A percentile compares a stretch with the other conserved stretches of the same genome.
Conservation (phyloP, 78 protist genomes). For the Chrysochromulina parva region DNA sequence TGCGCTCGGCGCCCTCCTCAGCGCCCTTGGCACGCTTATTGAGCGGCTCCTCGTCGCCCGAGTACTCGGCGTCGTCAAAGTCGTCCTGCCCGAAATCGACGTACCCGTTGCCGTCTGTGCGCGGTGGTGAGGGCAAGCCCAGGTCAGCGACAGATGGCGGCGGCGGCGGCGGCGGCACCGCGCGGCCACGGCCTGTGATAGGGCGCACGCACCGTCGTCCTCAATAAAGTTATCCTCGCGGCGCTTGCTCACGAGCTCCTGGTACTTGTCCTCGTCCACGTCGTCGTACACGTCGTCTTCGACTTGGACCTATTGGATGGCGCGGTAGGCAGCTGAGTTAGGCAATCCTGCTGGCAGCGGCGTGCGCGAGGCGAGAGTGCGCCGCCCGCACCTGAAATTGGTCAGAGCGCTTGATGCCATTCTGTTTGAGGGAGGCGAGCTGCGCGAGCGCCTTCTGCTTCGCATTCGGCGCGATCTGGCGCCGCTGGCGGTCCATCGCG, state of each 20-base stretch:
- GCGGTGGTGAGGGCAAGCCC: too few relatives aligned
- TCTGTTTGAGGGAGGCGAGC: not conserved
- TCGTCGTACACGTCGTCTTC: constrained; percentile 19
- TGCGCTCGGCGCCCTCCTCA: not conserved
- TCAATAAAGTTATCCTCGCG: constrained; percentile 21
- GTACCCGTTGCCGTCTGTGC: not conserved
- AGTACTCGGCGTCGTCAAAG: not conserved
- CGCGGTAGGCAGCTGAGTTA: not conserved
- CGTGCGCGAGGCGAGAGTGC: too few relatives aligned
- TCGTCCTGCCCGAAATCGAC: not conserved
- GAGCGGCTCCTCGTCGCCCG: not conserved
- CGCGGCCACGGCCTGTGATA: too few relatives aligned
- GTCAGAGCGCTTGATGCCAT: not conserved
- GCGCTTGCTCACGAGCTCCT: not conserved
- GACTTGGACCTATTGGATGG: not conserved
- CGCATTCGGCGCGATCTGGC: not conserved
- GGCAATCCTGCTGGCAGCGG: too few relatives aligned
- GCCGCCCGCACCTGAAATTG: not conserved
- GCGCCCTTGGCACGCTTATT: not conserved
- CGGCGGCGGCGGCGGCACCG: too few relatives aligned
- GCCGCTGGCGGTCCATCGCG: not conserved
- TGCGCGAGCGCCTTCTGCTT: not conserved
- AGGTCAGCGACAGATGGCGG: too few relatives aligned
- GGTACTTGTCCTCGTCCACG: not conserved
- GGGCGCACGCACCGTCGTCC: not conserved